These are phyloP conservation scores for Termitomyces sp. DNA, from an alignment of 768 basidiomycete species.

Conservation along the genomic window DNA sequence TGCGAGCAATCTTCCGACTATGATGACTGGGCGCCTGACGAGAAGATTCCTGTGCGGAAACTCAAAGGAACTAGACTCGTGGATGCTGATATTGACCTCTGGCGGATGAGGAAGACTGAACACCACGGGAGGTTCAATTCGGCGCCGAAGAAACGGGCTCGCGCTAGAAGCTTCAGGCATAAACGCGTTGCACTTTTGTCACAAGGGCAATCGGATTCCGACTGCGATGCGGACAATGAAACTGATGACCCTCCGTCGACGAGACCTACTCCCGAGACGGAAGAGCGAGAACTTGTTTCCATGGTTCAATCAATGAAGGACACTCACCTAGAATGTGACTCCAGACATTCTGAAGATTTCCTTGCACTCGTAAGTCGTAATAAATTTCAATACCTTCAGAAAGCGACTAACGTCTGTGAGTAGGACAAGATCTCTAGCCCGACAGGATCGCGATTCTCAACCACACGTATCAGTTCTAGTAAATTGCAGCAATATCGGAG, in stretches of 20 bases:
- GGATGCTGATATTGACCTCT: not conserved
- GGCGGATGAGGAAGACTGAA: constrained; percentile 1
- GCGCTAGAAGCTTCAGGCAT: not conserved
- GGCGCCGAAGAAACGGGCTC: not conserved
- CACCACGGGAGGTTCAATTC: not conserved
- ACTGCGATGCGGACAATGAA: not conserved
- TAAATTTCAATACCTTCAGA: too few species aligned
- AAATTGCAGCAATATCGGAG: not conserved
- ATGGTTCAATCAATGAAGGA: not conserved
- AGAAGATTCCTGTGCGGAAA: not conserved
- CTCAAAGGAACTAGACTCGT: not conserved
- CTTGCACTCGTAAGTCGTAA: not conserved
- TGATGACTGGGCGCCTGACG: constrained; percentile 1
- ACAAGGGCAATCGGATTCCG: not conserved
- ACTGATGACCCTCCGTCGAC: not conserved
- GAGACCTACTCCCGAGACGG: not conserved
- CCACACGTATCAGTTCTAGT: not conserved
- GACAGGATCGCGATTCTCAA: not conserved
- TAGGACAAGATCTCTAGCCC: not conserved
- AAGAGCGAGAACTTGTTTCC: not conserved
- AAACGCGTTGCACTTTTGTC: not conserved
- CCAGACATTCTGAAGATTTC: too few species aligned
- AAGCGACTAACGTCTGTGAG: not conserved
- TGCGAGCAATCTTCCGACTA: not conserved
- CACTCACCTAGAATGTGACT: not conserved